Conservation (phyloP, 1,139 yeast genomes). For the Kurtzmaniella quercitrusa region DNA sequence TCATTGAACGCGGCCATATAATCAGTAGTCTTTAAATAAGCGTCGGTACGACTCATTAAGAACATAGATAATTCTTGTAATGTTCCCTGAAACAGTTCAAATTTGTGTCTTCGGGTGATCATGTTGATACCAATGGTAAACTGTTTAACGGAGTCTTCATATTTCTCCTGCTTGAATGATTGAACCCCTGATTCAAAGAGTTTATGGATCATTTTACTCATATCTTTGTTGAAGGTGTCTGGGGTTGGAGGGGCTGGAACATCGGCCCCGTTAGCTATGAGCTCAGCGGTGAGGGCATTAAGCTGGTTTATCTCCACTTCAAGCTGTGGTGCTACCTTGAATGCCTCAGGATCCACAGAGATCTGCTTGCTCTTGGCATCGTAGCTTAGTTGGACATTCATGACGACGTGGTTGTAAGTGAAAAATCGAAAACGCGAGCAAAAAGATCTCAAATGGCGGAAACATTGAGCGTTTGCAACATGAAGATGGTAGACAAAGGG, state of each 20-base stretch:
- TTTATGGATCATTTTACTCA: constrained; percentile 66
- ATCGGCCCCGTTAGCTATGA: constrained; percentile 57
- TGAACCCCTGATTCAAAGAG: constrained; percentile 70
- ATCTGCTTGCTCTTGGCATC: constrained; percentile 27
- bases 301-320: constrained; percentile 55
- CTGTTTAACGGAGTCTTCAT: constrained; percentile 68
- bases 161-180: constrained; percentile 57
- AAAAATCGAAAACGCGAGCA: background rate
- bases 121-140: constrained; percentile 76
- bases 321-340: constrained; percentile 22
- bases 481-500: too few relatives aligned
- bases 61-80: constrained; percentile 72
- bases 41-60: constrained; percentile 79
- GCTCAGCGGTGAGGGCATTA: constrained; percentile 57
- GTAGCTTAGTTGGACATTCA: constrained; percentile 22
- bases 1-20: constrained; percentile 78
- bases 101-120: constrained; percentile 75
- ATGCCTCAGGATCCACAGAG: constrained; percentile 20
- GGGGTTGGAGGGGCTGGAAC: constrained; percentile 64
- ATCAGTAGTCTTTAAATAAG: constrained; percentile 59
- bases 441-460: too few relatives aligned
- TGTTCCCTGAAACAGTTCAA: constrained; percentile 80
- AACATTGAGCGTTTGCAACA: too few relatives aligned
- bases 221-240: constrained; percentile 50
- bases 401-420: constrained; percentile 5